These are phyloP conservation scores for Leavenworthia alabamica DNA, from an alignment of 345 rosid genomes.

Conservation along the genomic window DNA sequence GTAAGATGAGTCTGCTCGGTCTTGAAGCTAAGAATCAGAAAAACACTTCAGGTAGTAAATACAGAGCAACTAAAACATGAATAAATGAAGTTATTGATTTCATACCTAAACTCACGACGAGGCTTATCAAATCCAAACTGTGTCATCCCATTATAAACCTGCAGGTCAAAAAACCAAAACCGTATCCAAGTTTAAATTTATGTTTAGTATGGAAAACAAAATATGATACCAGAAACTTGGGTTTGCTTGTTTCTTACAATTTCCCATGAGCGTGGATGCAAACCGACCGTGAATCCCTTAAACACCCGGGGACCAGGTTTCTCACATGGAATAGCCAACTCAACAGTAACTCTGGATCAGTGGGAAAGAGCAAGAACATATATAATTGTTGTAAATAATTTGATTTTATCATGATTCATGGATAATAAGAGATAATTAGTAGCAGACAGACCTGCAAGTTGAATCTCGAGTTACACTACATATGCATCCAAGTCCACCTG, in stretches of 20 bases:
- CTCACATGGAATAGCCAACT: constrained; percentile 84
- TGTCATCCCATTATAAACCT: constrained; percentile 92
- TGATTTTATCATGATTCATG: neutral
- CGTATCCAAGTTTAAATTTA: neutral
- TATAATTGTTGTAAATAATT: neutral
- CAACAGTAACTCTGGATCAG: constrained; percentile 53
- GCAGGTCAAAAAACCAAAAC: constrained; percentile 12
- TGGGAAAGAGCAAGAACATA: constrained; percentile 14
- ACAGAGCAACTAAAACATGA: neutral
- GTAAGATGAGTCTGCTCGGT: constrained; percentile 72
- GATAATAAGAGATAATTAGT: neutral
- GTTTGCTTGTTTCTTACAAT: constrained; percentile 46
- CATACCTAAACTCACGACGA: constrained; percentile 54
- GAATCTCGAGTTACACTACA: constrained; percentile 76
- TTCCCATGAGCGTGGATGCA: constrained; percentile 95
- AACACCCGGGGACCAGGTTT: constrained; percentile 74
- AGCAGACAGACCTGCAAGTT: constrained; percentile 63
- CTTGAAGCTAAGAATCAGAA: constrained; percentile 45
- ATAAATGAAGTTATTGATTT: neutral
- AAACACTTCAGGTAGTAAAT: neutral
- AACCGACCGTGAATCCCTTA: constrained; percentile 87
- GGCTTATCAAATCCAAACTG: constrained; percentile 71
- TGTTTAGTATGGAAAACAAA: neutral
- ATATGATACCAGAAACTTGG: neutral
- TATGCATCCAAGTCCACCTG: constrained; percentile 84